Evolutionary conservation across 345 rosid species (phyloP).

Genomic region (Populus alba): DNA sequence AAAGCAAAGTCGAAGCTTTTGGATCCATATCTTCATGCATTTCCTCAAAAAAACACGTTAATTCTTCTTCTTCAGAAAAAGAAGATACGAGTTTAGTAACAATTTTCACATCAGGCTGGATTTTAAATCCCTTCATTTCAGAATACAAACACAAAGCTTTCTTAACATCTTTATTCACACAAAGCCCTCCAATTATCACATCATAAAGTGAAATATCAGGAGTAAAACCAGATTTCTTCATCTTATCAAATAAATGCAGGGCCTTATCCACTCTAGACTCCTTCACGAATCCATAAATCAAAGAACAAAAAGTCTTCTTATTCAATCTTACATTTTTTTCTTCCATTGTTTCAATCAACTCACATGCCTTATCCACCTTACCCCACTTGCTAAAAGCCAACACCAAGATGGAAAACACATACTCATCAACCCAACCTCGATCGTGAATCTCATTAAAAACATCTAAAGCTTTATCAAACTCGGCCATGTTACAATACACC

Average conservation of each 20-base stretch:
- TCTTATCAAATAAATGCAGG: conserved; percentile 54
- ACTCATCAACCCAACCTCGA: conserved; percentile 67
- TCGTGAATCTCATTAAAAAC: conserved; percentile 53
- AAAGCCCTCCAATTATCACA: conserved; percentile 67
- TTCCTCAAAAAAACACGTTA: conserved; percentile 38
- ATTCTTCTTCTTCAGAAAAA: conserved; percentile 47
- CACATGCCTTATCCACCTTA: conserved; percentile 66
- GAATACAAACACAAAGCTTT: conserved; percentile 54
- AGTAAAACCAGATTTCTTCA: conserved; percentile 50
- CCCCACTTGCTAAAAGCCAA: conserved; percentile 67
- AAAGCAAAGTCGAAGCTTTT: conserved; percentile 46
- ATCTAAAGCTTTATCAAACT: conserved; percentile 47
- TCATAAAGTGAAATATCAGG: conserved; percentile 61
- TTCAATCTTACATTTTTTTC: conserved; percentile 49
- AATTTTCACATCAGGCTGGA: conserved; percentile 53
- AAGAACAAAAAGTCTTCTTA: conserved; percentile 58
- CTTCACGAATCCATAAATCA: conserved; percentile 79
- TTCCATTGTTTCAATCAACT: conserved; percentile 68
- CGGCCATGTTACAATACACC: conserved; percentile 60
- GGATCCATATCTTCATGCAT: conserved; percentile 41
- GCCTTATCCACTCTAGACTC: conserved; percentile 63
- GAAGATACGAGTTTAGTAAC: conserved; percentile 55
- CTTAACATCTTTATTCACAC: conserved; percentile 47
- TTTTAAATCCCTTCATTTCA: conserved; percentile 55
- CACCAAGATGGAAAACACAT: conserved; percentile 54